Conservation (phyloP, 805 yeast species). For the Candida chilensis region DNA sequence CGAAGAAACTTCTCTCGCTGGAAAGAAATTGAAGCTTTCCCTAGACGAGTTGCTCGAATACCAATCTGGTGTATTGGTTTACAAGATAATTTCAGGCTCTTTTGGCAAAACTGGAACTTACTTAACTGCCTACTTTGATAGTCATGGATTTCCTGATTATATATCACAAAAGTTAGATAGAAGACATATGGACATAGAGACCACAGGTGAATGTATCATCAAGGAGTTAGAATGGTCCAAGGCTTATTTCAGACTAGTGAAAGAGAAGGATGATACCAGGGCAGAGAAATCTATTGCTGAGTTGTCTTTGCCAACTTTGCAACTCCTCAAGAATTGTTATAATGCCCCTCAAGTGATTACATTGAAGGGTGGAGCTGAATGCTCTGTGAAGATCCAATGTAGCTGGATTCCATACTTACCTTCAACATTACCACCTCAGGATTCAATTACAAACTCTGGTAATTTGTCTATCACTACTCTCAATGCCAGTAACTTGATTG, state of each 20-base stretch:
- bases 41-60: constrained; percentile 48
- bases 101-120: constrained; percentile 47
- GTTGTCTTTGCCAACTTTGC: constrained; percentile 54
- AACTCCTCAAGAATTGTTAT: constrained; percentile 58
- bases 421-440: constrained; percentile 58
- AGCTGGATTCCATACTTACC: constrained; percentile 75
- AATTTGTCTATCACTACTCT: constrained; percentile 49
- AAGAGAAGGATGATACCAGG: constrained; percentile 44
- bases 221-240: constrained; percentile 73
- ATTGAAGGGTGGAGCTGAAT: constrained; percentile 42
- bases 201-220: constrained; percentile 65
- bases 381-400: constrained; percentile 47
- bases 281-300: constrained; percentile 53
- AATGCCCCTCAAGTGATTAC: constrained; percentile 48
- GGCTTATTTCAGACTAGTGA: constrained; percentile 51
- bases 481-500: constrained; percentile 57
- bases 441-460: constrained; percentile 72
- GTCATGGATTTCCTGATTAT: constrained; percentile 56
- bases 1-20: constrained; percentile 2
- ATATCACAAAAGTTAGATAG: constrained; percentile 46
- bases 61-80: constrained; percentile 71
- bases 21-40: constrained; percentile 31
- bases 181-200: constrained; percentile 18
- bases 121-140: constrained; percentile 73
- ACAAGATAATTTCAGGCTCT: constrained; percentile 52